Conservation (phyloP, 2,329 filamentous ascomycete genomes). For the Fusarium subglutinans region DNA sequence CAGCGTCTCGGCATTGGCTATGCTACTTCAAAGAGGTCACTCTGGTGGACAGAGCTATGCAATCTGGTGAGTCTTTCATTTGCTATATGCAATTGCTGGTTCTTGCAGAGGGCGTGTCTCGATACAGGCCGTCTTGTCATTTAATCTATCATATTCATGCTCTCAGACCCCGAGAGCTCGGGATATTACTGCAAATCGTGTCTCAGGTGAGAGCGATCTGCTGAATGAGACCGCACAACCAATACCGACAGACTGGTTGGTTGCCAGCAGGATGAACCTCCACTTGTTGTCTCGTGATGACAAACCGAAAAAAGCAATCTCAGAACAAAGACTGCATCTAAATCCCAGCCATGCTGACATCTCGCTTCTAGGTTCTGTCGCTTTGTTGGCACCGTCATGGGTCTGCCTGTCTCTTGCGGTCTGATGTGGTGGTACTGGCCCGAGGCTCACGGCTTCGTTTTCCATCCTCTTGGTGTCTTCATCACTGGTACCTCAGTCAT, state of each 20-base stretch:
- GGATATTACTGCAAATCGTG: constrained; percentile 18
- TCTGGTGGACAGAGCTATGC: constrained; percentile 59
- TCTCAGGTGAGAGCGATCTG: constrained; percentile 11
- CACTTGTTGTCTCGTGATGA: neutral
- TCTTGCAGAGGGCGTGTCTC: constrained; percentile 20
- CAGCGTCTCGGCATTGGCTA: constrained; percentile 53
- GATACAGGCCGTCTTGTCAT: neutral
- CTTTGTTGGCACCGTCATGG: constrained; percentile 53
- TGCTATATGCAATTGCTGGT: constrained; percentile 23
- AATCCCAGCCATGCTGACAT: constrained; percentile 19
- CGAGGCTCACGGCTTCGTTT: constrained; percentile 59
- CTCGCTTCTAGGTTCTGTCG: constrained; percentile 53
- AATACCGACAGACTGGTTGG: neutral
- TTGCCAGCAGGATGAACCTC: neutral
- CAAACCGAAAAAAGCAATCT: neutral
- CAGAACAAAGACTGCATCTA: neutral
- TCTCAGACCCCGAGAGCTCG: neutral
- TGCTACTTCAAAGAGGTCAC: constrained; percentile 57
- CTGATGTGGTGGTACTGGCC: constrained; percentile 62
- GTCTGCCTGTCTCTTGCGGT: constrained; percentile 51
- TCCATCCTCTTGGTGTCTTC: constrained; percentile 54
- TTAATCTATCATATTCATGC: neutral
- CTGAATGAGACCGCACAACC: neutral
- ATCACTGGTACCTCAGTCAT: constrained; percentile 52
- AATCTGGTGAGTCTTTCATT: constrained; percentile 57